Evolutionary conservation across 140 eudicot species (phyloP), one percentile per base, ranked within the genome.

Genomic region (Oenanthe javanica): DNA sequence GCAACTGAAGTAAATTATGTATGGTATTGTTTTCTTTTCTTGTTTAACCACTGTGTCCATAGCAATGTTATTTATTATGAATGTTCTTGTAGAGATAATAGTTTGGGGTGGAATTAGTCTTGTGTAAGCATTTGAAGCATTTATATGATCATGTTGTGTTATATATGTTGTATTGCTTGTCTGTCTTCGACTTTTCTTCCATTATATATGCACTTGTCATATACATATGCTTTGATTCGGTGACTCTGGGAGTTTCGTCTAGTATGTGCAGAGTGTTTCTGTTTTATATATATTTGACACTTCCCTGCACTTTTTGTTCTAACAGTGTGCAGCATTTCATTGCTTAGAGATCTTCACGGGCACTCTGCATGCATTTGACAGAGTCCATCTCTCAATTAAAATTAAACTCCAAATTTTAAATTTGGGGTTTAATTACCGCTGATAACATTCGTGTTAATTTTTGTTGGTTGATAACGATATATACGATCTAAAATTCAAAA

Each of bases 71-170:
- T 54, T 48, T 51, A 21, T 54, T 72, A 66, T 13, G 73, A 61
- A 25, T 43, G 75, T 64, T 23, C 46, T 78, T 9, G 23, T 61
- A 78, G 75, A 38, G 73, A 31, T 31, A 12, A 36, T 47, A 27
- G 76, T 14, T 43, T 42, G 49, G 81, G 81, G 48, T 45, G 81
- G 69, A 64, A 46, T 45, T 63, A 38, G 75, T 45, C 27, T 10
- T 14, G 5, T 79, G 76, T 64, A 63, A 63, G 69, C 61, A 46
- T 27, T 79, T 79, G 14, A 38, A 61, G 16, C 46, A 79, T 46
- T 79, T 64, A 49, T 40, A n/a, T 61, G 59, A 70, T 42, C 66
- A 42, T n/a, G 81, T 36, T 40, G 54, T 27, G 80, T 55, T 77
- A 67, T 55, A n/a, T n/a, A 6, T 31, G 23, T 77, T 3, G 38